These are phyloP conservation scores for Stromatinia cepivora DNA, from an alignment of 2,329 filamentous ascomycete species.

Conservation along the genomic window DNA sequence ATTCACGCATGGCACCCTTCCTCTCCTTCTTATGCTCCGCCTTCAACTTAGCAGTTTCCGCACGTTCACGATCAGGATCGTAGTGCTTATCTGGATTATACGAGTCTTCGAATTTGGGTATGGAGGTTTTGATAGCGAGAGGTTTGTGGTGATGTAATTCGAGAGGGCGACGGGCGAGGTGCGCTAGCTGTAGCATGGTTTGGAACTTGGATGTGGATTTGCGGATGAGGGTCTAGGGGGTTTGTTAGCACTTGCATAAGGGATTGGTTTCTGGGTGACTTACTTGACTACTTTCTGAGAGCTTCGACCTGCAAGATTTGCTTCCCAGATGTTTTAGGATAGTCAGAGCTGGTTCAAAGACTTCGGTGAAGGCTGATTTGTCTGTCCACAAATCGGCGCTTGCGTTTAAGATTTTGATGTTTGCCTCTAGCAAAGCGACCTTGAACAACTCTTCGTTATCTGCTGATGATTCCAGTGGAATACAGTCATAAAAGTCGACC, in stretches of 20 bases:
- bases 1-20: slow-evolving; percentile 90
- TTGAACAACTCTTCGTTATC: slow-evolving; percentile 46
- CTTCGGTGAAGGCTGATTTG: slow-evolving; percentile 75
- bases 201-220: slow-evolving; percentile 47
- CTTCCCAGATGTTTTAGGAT: slow-evolving; percentile 63
- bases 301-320: slow-evolving; percentile 51
- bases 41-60: slow-evolving; percentile 74
- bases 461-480: slow-evolving; percentile 35
- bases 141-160: slow-evolving; percentile 87
- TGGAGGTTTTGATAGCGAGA: slow-evolving; percentile 79
- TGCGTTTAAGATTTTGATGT: slow-evolving; percentile 63
- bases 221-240: slow-evolving; percentile 30
- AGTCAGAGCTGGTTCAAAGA: slow-evolving; percentile 65
- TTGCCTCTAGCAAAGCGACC: slow-evolving; percentile 60
- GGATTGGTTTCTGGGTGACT: background rate
- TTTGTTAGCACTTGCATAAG: background rate
- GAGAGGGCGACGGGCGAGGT: slow-evolving; percentile 71
- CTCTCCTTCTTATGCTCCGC: slow-evolving; percentile 66
- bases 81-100: slow-evolving; percentile 97
- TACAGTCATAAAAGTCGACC: slow-evolving; percentile 61
- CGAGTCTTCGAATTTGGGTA: slow-evolving; percentile 94
- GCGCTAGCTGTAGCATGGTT: slow-evolving; percentile 60
- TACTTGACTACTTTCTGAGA: slow-evolving; percentile 45
- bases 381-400: slow-evolving; percentile 72
- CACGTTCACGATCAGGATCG: slow-evolving; percentile 88